phyloP scores from a whole-genome alignment of 2,329 filamentous ascomycete species.

The Aspergillus sp. region DNA sequence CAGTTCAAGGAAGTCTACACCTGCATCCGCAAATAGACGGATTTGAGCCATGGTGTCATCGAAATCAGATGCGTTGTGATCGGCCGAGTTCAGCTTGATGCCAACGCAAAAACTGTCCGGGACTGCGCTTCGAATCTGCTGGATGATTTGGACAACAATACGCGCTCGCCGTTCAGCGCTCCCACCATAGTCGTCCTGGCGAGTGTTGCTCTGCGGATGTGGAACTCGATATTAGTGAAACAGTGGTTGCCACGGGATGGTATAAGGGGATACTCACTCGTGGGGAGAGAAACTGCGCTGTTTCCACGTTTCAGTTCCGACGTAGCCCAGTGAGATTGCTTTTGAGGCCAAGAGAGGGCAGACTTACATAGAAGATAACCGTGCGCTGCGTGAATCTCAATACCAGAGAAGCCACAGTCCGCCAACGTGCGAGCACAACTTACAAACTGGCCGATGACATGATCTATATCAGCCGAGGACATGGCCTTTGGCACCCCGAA shows the following conservation, averaged over 20 bases:
- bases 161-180: constrained; percentile 37
- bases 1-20: constrained; percentile 65
- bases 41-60: constrained; percentile 58
- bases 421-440: constrained; percentile 46
- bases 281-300: not conserved
- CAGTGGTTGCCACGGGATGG: not conserved
- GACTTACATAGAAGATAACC: constrained; percentile 43
- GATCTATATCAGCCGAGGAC: constrained; percentile 51
- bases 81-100: constrained; percentile 47
- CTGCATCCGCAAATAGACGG: constrained; percentile 38
- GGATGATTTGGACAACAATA: constrained; percentile 42
- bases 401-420: constrained; percentile 23
- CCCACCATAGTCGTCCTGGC: constrained; percentile 46
- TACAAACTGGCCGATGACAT: constrained; percentile 51
- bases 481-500: constrained; percentile 55
- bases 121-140: constrained; percentile 36
- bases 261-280: not conserved
- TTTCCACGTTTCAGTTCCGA: not conserved
- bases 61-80: constrained; percentile 25
- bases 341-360: not conserved
- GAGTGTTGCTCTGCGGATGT: not conserved
- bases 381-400: constrained; percentile 49
- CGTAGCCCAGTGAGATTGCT: too few relatives aligned
- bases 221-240: constrained; percentile 22
- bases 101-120: constrained; percentile 40